Evolutionary conservation across 139 green algal genomes (phyloP).

Genomic region (Chlorella sp.): DNA sequence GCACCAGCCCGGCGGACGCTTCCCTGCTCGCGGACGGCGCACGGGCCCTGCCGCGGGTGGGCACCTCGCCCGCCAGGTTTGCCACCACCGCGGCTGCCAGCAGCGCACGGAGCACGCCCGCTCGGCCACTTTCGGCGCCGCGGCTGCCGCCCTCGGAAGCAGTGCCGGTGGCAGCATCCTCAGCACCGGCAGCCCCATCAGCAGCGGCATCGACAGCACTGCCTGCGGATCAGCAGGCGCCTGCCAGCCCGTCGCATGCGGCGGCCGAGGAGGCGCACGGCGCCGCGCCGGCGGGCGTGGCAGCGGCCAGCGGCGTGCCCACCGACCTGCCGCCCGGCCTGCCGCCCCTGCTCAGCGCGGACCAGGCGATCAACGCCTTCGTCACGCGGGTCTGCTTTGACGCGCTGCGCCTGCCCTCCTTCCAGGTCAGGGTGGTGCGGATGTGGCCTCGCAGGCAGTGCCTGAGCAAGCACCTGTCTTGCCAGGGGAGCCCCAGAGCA

Average conservation of each 20-base stretch:
- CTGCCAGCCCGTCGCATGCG: background rate
- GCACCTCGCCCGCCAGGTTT: background rate
- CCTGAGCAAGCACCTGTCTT: no score
- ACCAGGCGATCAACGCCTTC: constrained; percentile 50
- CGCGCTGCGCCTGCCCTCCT: constrained; percentile 42
- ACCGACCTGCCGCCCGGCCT: constrained; percentile 1
- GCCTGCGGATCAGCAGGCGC: background rate
- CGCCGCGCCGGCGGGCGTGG: background rate
- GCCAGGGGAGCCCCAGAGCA: no score
- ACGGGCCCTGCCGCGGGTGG: background rate
- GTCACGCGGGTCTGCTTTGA: constrained; percentile 50
- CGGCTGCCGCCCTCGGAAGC: background rate
- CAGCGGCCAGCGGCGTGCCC: background rate
- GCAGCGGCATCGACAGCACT: constrained; percentile 3
- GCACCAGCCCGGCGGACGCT: background rate
- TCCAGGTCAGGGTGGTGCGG: constrained; percentile 12
- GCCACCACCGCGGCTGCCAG: background rate
- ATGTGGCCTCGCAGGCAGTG: no score
- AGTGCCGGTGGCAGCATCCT: background rate
- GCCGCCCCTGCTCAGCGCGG: constrained; percentile 24
- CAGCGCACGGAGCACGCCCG: background rate
- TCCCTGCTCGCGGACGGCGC: background rate
- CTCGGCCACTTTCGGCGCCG: background rate
- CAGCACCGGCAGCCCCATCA: background rate
- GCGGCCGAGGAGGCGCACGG: background rate